These are phyloP conservation scores for Wallemia ichthyophaga DNA, from an alignment of 1,284 basidiomycete genomes.

Conservation along the genomic window DNA sequence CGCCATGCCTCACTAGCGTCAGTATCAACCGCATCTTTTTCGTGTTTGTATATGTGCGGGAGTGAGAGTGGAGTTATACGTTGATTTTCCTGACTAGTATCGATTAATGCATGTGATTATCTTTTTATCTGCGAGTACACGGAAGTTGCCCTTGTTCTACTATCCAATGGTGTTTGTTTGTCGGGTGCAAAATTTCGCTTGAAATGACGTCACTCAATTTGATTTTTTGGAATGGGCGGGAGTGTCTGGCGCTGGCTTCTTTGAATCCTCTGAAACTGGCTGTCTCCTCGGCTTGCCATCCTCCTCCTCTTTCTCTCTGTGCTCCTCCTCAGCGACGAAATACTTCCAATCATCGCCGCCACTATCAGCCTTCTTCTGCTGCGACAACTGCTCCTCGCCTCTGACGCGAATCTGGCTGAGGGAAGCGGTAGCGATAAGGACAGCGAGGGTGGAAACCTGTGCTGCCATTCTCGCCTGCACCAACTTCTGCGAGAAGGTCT, in stretches of 20 bases:
- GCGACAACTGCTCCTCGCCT: neutral
- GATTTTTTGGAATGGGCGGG: too few species aligned
- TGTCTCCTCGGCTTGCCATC: neutral
- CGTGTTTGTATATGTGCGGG: too few species aligned
- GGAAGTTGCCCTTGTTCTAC: too few species aligned
- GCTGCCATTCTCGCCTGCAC: neutral
- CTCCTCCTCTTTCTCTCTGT: neutral
- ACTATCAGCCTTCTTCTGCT: neutral
- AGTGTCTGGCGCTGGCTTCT: too few species aligned
- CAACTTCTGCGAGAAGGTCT: constrained; percentile 1
- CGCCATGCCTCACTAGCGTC: neutral
- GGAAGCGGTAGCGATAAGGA: neutral
- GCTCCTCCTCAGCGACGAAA: neutral
- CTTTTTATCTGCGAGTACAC: too few species aligned
- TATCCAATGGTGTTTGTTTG: too few species aligned
- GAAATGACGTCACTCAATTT: neutral
- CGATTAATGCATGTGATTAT: too few species aligned
- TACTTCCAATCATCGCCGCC: neutral
- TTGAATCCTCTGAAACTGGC: neutral
- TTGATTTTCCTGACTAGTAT: too few species aligned
- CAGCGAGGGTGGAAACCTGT: neutral
- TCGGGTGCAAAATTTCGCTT: too few species aligned
- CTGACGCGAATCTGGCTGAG: neutral
- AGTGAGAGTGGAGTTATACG: too few species aligned
- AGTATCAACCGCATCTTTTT: neutral